Evolutionary conservation across 768 basidiomycete species (phyloP), one percentile per base, ranked within the genome.

Genomic region (Xerocomus brunneocitrinus): DNA sequence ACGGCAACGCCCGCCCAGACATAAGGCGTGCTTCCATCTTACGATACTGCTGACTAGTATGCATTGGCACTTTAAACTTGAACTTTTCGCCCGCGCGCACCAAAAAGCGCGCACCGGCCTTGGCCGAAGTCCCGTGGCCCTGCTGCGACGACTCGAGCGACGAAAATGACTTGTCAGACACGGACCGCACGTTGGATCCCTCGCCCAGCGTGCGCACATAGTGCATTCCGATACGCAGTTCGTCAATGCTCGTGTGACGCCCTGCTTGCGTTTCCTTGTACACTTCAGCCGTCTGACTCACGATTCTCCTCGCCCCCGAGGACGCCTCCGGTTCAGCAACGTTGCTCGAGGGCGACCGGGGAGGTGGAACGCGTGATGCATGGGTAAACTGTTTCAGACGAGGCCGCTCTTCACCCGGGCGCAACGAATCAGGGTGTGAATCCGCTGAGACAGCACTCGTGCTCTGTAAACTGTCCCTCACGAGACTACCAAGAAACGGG

Each of bases 321-420:
- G 71, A 59, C 34, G 62, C 56, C 19, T 61, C 58, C 28, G 47
- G 57, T 47, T 52, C 58, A 19, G 50, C 59, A 8, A 54, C 54
- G 24, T 59, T 68, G 49, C 48, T 55, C 51, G 49, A 76, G 61
- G 55, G 78, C 63, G 58, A 76, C 58, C 58, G 77, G 74, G 85
- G 83, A 2, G 81, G 74, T 19, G 86, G 85, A 25, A 86, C 84
- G 19, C 84, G 81, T 19, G 78, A 76, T 14, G 83, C 81, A 56
- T 79, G 80, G 7, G 83, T 87, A 63, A 90, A 89, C 27, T 84
- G 87, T 32, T 88, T 84, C 30, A 89, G 67, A 31, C 85, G 79
- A 32, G 87, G 84, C 13, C 79, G 77, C 13, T 73, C 64, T 35
- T 58, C 62, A 13, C 58, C 59, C 9, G 62, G 64, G 35, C 63